Evolutionary conservation across 2,329 filamentous ascomycete genomes (phyloP).

Genomic region (Phialocephala subalpina): DNA sequence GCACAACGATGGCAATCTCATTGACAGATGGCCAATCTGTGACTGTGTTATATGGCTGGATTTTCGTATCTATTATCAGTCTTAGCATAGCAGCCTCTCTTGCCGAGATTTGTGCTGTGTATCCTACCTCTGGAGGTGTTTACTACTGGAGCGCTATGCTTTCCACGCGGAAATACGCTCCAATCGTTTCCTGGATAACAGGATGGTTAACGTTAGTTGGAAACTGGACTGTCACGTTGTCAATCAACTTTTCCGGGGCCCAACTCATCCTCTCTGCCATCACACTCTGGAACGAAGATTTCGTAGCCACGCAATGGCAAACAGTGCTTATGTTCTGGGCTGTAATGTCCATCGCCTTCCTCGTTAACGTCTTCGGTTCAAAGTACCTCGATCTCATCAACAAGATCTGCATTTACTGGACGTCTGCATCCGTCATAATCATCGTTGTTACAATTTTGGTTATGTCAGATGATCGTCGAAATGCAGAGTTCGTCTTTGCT

Average conservation of each 20-base stretch:
- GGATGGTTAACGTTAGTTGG: slow-evolving; percentile 74
- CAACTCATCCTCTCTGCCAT: slow-evolving; percentile 73
- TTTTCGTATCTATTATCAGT: slow-evolving; percentile 69
- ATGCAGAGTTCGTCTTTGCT: slow-evolving; percentile 70
- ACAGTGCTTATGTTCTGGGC: slow-evolving; percentile 77
- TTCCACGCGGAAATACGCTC: slow-evolving; percentile 69
- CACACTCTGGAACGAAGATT: slow-evolving; percentile 74
- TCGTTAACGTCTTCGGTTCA: slow-evolving; percentile 70
- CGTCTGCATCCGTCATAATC: slow-evolving; percentile 69
- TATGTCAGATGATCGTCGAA: slow-evolving; percentile 63
- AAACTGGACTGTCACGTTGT: slow-evolving; percentile 72
- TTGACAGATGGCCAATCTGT: slow-evolving; percentile 74
- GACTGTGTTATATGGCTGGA: slow-evolving; percentile 75
- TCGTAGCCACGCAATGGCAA: slow-evolving; percentile 72
- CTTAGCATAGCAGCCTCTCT: slow-evolving; percentile 70
- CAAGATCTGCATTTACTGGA: slow-evolving; percentile 79
- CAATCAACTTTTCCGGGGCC: slow-evolving; percentile 77
- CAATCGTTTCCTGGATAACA: slow-evolving; percentile 73
- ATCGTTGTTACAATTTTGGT: slow-evolving; percentile 68
- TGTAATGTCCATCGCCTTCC: slow-evolving; percentile 70
- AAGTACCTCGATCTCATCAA: slow-evolving; percentile 73
- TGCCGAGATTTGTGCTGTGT: slow-evolving; percentile 74
- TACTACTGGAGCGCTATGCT: slow-evolving; percentile 79
- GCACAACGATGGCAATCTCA: slow-evolving; percentile 73
- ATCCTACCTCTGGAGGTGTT: slow-evolving; percentile 72